Evolutionary conservation across 352 stramenopile genomes (phyloP).

Genomic region (Elongisporangium senticosum): DNA sequence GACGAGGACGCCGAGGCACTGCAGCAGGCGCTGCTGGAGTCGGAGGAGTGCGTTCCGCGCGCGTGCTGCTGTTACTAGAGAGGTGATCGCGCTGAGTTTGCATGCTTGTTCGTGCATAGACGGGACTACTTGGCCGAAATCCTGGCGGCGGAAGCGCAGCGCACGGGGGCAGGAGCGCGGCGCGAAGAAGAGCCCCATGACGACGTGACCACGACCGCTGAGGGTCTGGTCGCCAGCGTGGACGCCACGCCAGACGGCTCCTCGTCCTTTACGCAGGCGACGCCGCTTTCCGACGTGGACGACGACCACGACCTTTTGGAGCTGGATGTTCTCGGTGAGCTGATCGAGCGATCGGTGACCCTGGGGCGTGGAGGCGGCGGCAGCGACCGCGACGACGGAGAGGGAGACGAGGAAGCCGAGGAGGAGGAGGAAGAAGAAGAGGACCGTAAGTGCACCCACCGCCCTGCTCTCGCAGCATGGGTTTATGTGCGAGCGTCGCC

Average conservation of each 20-base stretch:
- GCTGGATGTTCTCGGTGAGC: slow-evolving; percentile 1
- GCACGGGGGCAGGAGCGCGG: slow-evolving; percentile 3
- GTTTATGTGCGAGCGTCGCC: not conserved
- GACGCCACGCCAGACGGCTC: slow-evolving; percentile 3
- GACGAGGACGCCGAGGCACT: slow-evolving; percentile 71
- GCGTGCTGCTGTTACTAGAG: slow-evolving; percentile 1
- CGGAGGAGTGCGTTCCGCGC: slow-evolving; percentile 33
- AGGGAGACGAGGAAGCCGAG: slow-evolving; percentile 8
- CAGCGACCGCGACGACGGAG: slow-evolving; percentile 13
- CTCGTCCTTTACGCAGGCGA: not conserved
- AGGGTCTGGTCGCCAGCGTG: not conserved
- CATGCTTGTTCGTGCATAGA: slow-evolving; percentile 15
- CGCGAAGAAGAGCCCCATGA: slow-evolving; percentile 5
- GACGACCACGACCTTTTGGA: slow-evolving; percentile 13
- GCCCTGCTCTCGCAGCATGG: not conserved
- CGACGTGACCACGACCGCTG: slow-evolving; percentile 3
- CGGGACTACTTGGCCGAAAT: slow-evolving; percentile 69
- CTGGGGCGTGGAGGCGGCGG: not conserved
- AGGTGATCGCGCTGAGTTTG: not conserved
- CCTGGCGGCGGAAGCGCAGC: slow-evolving; percentile 42
- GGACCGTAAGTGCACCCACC: slow-evolving; percentile 2
- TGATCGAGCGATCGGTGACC: slow-evolving; percentile 4
- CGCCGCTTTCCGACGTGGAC: slow-evolving; percentile 1
- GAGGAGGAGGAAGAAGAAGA: slow-evolving; percentile 9
- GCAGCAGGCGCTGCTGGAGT: slow-evolving; percentile 55